Evolutionary conservation across 345 rosid genomes (phyloP).

Genomic region (thale cress (Arabidopsis thaliana)): TAIR10.1 NC_003075.7:18036501-18037000

Average conservation of each 20-base stretch:
- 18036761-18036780: slow-evolving; percentile 78
- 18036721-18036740: slow-evolving; percentile 6
- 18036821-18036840: slow-evolving; percentile 60
- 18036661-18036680: slow-evolving; percentile 92
- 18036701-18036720: not conserved
- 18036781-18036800: slow-evolving; percentile 61
- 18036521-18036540: too few relatives aligned
- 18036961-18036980: not conserved
- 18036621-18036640: slow-evolving; percentile 56
- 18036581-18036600: slow-evolving; percentile 61
- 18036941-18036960: not conserved
- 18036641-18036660: slow-evolving; percentile 69
- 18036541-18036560: not conserved
- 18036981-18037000: slow-evolving; percentile 65
- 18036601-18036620: slow-evolving; percentile 73
- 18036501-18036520: not conserved
- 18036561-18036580: slow-evolving; percentile 49
- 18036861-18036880: slow-evolving; percentile 55
- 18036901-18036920: slow-evolving; percentile 53
- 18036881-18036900: slow-evolving; percentile 60
- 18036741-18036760: slow-evolving; percentile 70
- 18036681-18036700: slow-evolving; percentile 67
- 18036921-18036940: slow-evolving; percentile 1
- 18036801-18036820: slow-evolving; percentile 73
- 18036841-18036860: slow-evolving; percentile 45